Conservation (phyloP, 2,329 filamentous ascomycete genomes). For the Colletotrichum musicola region DNA sequence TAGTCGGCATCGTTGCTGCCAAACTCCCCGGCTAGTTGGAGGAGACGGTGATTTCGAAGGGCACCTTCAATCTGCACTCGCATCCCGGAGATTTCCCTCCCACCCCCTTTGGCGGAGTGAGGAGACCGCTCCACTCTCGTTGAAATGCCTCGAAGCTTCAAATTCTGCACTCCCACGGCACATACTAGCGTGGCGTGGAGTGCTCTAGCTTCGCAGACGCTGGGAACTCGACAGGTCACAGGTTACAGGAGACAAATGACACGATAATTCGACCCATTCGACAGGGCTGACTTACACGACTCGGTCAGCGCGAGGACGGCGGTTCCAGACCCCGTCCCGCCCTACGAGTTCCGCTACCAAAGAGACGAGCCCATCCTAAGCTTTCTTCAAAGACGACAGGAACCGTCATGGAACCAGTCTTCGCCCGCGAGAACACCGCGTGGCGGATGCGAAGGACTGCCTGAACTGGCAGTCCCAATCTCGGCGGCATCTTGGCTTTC, state of each 20-base stretch:
- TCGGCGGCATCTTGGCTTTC: conserved; percentile 29
- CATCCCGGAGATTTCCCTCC: conserved; percentile 13
- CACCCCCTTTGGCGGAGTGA: background rate
- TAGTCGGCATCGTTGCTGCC: conserved; percentile 11
- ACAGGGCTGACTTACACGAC: conserved; percentile 12
- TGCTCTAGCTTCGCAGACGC: background rate
- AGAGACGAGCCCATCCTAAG: background rate
- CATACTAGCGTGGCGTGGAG: conserved; percentile 9
- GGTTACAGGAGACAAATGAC: background rate
- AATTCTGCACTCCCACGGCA: conserved; percentile 16
- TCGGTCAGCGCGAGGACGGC: background rate
- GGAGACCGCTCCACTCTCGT: conserved; percentile 1
- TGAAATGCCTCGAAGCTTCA: conserved; percentile 21
- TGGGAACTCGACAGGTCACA: background rate
- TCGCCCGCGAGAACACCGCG: background rate
- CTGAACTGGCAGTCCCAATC: conserved; percentile 9
- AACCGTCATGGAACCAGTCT: background rate
- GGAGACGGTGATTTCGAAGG: conserved; percentile 20
- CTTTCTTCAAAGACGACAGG: background rate
- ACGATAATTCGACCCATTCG: background rate
- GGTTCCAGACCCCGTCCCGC: background rate
- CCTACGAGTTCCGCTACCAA: background rate
- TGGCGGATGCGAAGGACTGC: conserved; percentile 6
- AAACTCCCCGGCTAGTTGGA: conserved; percentile 13
- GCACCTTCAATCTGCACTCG: conserved; percentile 18